Conservation (phyloP, 2,329 filamentous ascomycete species). For the Venturia carpophila region DNA sequence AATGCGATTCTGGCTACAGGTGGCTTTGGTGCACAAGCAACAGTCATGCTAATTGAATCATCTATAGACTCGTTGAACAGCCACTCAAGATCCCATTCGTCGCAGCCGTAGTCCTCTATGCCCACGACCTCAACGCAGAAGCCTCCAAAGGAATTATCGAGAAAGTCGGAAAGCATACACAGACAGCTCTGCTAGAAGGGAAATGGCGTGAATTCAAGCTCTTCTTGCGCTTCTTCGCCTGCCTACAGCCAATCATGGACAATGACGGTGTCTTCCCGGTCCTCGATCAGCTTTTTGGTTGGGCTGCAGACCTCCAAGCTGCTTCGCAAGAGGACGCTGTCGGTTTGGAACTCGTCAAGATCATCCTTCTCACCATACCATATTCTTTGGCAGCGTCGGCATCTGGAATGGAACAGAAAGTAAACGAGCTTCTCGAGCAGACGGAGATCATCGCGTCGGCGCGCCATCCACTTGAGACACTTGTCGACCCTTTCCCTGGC, state of each 20-base stretch:
- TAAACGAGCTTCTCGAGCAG: conserved; percentile 75
- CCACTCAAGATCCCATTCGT: conserved; percentile 97
- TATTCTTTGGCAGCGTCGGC: conserved; percentile 75
- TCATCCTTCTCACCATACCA: conserved; percentile 88
- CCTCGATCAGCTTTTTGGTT: conserved; percentile 80
- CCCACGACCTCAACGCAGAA: conserved; percentile 70
- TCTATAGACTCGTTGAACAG: conserved; percentile 64
- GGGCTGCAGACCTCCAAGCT: conserved; percentile 88
- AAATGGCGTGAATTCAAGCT: conserved; percentile 91
- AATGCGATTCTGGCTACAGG: not conserved
- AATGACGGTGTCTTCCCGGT: conserved; percentile 79
- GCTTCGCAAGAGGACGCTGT: conserved; percentile 78
- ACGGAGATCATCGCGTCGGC: conserved; percentile 91
- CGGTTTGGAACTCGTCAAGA: conserved; percentile 83
- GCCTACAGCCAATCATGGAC: conserved; percentile 69
- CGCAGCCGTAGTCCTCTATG: conserved; percentile 70
- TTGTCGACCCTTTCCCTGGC: conserved; percentile 74
- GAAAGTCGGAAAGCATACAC: conserved; percentile 52
- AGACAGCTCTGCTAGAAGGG: conserved; percentile 61
- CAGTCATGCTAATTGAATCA: conserved; percentile 21
- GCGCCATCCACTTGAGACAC: conserved; percentile 71
- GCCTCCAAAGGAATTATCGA: conserved; percentile 63
- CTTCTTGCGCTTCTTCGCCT: conserved; percentile 79
- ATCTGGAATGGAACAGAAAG: conserved; percentile 62
- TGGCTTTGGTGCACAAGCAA: not conserved